Percentiles rank a stretch among this genome's conserved stretches.
Conservation (phyloP, 768 basidiomycete genomes). For the Piloderma croceum region DNA sequence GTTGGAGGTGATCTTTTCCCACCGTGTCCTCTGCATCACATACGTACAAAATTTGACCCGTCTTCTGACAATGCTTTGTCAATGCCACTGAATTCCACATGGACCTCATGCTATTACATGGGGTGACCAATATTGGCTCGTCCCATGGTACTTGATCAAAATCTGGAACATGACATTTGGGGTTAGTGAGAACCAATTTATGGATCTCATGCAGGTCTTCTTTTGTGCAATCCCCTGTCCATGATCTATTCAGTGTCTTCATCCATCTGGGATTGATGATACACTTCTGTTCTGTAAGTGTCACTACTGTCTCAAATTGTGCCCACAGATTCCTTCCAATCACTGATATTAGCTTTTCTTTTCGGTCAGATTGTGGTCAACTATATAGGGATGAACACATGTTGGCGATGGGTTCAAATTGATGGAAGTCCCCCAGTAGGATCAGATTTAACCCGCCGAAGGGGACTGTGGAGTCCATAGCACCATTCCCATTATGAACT, state of each 20-base stretch:
- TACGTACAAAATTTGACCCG: constrained; percentile 18
- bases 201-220: constrained; percentile 24
- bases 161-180: constrained; percentile 15
- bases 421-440: constrained; percentile 38
- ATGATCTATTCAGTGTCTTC: constrained; percentile 21
- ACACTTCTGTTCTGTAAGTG: constrained; percentile 31
- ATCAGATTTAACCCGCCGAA: constrained; percentile 38
- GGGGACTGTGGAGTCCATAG: constrained; percentile 4
- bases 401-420: too few species aligned
- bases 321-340: constrained; percentile 22
- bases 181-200: constrained; percentile 12
- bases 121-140: constrained; percentile 29
- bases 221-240: constrained; percentile 24
- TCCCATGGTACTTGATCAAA: constrained; percentile 26
- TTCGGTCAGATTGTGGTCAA: too few species aligned
- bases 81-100: constrained; percentile 31
- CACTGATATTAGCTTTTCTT: constrained; percentile 8
- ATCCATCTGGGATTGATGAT: constrained; percentile 26
- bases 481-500: constrained; percentile 2
- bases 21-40: constrained; percentile 27
- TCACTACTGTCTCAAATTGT: constrained; percentile 29
- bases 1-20: constrained; percentile 3
- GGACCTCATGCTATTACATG: constrained; percentile 29
- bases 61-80: constrained; percentile 15
- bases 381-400: too few species aligned